Conservation (phyloP, 352 stramenopile species). For the Phytophthora aleatoria region DNA sequence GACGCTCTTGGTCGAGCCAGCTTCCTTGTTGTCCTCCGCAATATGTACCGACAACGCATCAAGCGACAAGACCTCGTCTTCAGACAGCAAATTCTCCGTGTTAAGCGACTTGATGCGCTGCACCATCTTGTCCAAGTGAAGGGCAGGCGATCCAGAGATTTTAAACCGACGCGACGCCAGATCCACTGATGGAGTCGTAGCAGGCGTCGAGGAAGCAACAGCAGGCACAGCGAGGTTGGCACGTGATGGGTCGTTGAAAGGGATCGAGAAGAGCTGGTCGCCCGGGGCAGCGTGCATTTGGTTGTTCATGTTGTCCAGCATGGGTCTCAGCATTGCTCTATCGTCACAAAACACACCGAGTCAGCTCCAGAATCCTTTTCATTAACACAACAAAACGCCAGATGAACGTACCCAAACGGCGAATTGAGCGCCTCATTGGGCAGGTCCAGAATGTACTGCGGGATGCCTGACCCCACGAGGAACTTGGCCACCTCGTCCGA, state of each 20-base stretch:
- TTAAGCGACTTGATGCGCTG: slow-evolving; percentile 49
- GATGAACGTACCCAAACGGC: slow-evolving; percentile 79
- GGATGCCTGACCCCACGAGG: slow-evolving; percentile 87
- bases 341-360: neutral
- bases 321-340: slow-evolving; percentile 79
- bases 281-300: slow-evolving; percentile 62
- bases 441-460: slow-evolving; percentile 90
- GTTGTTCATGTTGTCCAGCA: slow-evolving; percentile 86
- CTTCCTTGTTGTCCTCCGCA: slow-evolving; percentile 23
- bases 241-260: slow-evolving; percentile 70
- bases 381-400: neutral
- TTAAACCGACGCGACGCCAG: slow-evolving; percentile 58
- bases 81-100: slow-evolving; percentile 25
- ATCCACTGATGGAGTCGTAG: slow-evolving; percentile 4
- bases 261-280: slow-evolving; percentile 65
- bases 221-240: slow-evolving; percentile 19
- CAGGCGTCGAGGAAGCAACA: neutral
- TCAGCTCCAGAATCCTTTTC: slow-evolving; percentile 3
- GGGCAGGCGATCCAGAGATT: slow-evolving; percentile 49
- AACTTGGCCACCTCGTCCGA: slow-evolving; percentile 91
- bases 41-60: slow-evolving; percentile 34
- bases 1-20: slow-evolving; percentile 14
- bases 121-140: slow-evolving; percentile 61
- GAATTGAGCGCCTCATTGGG: slow-evolving; percentile 88
- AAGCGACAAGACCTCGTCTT: slow-evolving; percentile 39